Conservation (phyloP, 192 early-diverging fungal genomes). For the Coemansia sp. region DNA sequence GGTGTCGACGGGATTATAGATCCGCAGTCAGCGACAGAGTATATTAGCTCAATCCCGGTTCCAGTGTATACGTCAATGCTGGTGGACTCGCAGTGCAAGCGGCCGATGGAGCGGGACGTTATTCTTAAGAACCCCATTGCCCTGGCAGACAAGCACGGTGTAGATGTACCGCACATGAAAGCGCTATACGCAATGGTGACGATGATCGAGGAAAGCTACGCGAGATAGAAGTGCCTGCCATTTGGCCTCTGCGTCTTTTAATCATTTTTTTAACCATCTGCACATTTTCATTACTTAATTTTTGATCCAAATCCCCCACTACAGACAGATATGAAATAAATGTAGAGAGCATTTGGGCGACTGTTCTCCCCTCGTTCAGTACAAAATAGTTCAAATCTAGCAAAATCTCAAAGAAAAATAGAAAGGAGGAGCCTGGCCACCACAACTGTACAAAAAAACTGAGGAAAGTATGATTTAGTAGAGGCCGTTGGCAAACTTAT, state of each 20-base stretch:
- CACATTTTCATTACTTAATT: background rate
- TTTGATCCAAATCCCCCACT: background rate
- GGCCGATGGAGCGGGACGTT: slow-evolving; percentile 52
- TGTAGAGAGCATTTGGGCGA: background rate
- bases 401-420: background rate
- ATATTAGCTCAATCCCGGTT: slow-evolving; percentile 39
- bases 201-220: slow-evolving; percentile 42
- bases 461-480: slow-evolving; percentile 12
- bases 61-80: slow-evolving; percentile 54
- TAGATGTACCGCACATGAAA: slow-evolving; percentile 46
- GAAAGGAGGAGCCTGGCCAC: background rate
- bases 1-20: slow-evolving; percentile 48
- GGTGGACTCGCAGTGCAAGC: slow-evolving; percentile 49
- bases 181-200: slow-evolving; percentile 45
- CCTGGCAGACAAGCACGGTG: slow-evolving; percentile 37
- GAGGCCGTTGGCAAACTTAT: slow-evolving; percentile 48
- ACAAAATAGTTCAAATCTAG: slow-evolving; percentile 2
- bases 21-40: slow-evolving; percentile 38
- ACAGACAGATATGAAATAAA: background rate
- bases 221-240: slow-evolving; percentile 3
- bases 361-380: background rate
- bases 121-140: slow-evolving; percentile 50
- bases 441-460: background rate
- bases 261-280: background rate
- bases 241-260: background rate